These are phyloP conservation scores for Carex kokanica DNA, from an alignment of 176 grass and related monocot genomes.

Conservation along the genomic window DNA sequence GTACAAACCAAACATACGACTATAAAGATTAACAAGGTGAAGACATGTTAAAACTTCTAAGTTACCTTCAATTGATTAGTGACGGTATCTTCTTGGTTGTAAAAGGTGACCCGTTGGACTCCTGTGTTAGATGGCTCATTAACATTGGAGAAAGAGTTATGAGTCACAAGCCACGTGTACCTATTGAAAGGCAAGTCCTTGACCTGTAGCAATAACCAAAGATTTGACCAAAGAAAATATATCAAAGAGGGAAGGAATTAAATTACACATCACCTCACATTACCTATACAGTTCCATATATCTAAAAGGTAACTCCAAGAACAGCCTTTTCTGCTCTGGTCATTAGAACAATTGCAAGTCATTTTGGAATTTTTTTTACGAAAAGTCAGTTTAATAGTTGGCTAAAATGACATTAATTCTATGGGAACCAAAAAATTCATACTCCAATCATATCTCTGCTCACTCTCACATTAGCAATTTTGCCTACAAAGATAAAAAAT, in stretches of 20 bases:
- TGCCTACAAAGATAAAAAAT: background rate
- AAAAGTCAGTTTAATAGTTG: background rate
- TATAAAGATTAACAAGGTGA: background rate
- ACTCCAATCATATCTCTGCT: background rate
- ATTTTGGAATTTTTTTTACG: background rate
- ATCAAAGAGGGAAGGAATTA: background rate
- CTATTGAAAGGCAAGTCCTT: slow-evolving; percentile 75
- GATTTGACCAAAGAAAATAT: background rate
- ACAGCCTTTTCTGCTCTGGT: background rate
- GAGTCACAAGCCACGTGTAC: slow-evolving; percentile 92
- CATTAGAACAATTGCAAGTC: background rate
- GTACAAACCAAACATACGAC: background rate
- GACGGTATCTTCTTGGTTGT: slow-evolving; percentile 95
- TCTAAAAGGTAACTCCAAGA: background rate
- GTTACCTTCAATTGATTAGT: slow-evolving; percentile 81
- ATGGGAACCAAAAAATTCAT: background rate
- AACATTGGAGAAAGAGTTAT: slow-evolving; percentile 97
- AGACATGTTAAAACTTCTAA: slow-evolving; percentile 16
- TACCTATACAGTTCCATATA: background rate
- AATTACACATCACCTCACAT: background rate
- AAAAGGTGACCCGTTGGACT: slow-evolving; percentile 81
- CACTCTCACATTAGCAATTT: background rate
- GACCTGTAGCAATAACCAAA: slow-evolving; percentile 42
- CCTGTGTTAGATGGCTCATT: slow-evolving; percentile 71
- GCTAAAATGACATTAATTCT: background rate